Conservation (phyloP, 1,139 yeast species). For the Debaryomycetaceae sp. region DNA sequence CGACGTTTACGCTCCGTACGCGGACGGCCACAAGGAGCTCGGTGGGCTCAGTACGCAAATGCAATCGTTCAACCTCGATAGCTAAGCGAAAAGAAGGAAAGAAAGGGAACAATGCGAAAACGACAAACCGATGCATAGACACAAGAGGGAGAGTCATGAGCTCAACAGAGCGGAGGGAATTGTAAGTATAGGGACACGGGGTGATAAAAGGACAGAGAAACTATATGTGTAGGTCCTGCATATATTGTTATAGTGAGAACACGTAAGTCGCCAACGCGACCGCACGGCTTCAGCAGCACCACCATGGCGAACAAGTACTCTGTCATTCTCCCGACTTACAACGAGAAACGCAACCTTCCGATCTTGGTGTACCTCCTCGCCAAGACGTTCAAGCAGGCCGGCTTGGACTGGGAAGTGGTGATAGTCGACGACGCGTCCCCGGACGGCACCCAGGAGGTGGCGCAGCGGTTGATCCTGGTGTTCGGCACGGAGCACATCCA, state of each 20-base stretch:
- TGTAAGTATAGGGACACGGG: too few species aligned
- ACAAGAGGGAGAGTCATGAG: too few species aligned
- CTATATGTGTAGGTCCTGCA: too few species aligned
- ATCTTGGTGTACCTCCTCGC: constrained; percentile 69
- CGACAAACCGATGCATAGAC: too few species aligned
- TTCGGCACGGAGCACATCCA: constrained; percentile 65
- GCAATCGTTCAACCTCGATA: constrained; percentile 8
- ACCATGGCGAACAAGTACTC: constrained; percentile 47
- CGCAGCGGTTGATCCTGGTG: constrained; percentile 56
- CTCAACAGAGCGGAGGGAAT: too few species aligned
- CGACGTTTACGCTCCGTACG: too few species aligned
- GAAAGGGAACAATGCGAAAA: not conserved
- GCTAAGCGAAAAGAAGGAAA: not conserved
- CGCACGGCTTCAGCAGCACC: too few species aligned
- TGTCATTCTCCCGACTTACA: constrained; percentile 75
- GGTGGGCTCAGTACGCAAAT: constrained; percentile 8
- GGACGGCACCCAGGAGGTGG: constrained; percentile 77
- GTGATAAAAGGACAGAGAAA: too few species aligned
- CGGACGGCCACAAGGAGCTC: constrained; percentile 4
- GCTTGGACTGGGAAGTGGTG: constrained; percentile 71
- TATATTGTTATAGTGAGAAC: too few species aligned
- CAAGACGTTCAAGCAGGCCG: constrained; percentile 59
- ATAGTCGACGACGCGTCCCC: constrained; percentile 82
- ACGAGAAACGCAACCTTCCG: constrained; percentile 69
- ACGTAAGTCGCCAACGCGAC: too few species aligned